These are phyloP conservation scores for Moricandia moricandioides DNA, from an alignment of 345 rosid genomes.

Conservation along the genomic window DNA sequence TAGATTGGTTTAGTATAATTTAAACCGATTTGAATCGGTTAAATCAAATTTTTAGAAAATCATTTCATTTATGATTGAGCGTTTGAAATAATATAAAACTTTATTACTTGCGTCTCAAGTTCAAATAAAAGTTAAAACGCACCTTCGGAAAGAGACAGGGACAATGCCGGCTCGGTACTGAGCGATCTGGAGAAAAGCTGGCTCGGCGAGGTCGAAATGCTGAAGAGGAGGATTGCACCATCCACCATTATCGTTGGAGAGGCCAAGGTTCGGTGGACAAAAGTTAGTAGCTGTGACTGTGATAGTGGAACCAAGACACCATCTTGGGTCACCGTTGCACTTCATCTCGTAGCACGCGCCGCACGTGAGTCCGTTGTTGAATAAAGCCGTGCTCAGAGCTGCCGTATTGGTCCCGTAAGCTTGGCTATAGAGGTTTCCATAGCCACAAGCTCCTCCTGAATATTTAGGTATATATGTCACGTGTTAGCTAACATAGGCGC, in stretches of 20 bases:
- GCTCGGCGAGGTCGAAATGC: slow-evolving; percentile 94
- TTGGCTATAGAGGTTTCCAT: slow-evolving; percentile 67
- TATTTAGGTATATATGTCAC: neutral
- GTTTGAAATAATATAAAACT: neutral
- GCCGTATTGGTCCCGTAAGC: slow-evolving; percentile 82
- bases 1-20: neutral
- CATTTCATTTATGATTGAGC: neutral
- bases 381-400: slow-evolving; percentile 72
- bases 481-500: slow-evolving; percentile 14
- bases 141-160: slow-evolving; percentile 88
- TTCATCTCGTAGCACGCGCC: slow-evolving; percentile 77
- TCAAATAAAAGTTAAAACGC: neutral
- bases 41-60: neutral
- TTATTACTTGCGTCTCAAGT: neutral
- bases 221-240: slow-evolving; percentile 99
- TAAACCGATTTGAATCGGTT: neutral
- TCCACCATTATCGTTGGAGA: slow-evolving; percentile 82
- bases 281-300: slow-evolving; percentile 79
- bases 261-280: slow-evolving; percentile 80
- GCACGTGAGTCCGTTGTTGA: slow-evolving; percentile 77
- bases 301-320: slow-evolving; percentile 68
- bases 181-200: slow-evolving; percentile 89
- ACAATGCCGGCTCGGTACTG: slow-evolving; percentile 94
- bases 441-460: slow-evolving; percentile 84
- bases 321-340: slow-evolving; percentile 57